Base-by-base conservation (phyloP, 768 basidiomycete species). In the Podaxis sp. region DNA sequence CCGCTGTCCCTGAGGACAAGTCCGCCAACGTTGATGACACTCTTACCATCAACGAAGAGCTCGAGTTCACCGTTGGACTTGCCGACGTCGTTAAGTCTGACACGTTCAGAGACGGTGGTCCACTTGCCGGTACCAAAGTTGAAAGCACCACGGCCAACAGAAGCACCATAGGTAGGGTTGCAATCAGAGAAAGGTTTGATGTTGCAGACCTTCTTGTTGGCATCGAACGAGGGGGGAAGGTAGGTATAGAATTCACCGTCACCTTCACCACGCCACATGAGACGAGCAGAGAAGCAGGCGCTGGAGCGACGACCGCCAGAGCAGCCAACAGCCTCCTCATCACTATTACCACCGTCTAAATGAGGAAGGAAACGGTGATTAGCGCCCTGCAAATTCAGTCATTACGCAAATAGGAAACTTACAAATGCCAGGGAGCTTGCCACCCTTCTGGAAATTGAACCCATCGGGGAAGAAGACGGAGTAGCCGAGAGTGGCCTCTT, bases 381-480 rank as follows among this genome's bases (percentile, higher is more conserved):
- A 54, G 54, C 41, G 55, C 40, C 58, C 59, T 46, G 43, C 37
- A 15, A 12, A 51, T 37, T 41, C 40, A 8, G 53, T 43, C 54
- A 53, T 63, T 46, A 12, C 56, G 33, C 57, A 33, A 25, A 13
- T 33, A 41, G n/a, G 40, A n/a, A 76, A 61, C 83, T 65, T 67
- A 87, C 86, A 89, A 65, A 90, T 71, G 64, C 89, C 89, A 19
- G 89, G 89, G 22, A 91, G 77, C 71, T 90, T 91, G 38, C 89
- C 89, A 55, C 89, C 89, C 67, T 78, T 79, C 64, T 84, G 79
- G 74, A 82, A 90, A 12, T 79, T 78, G 71, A 87, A 90, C 24
- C 82, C 88, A 17, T 79, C 68, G 25, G 81, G 75, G 74, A 91
- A 89, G 75, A 76, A 86, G 29, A 88, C 81, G 0, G 83, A 82